Evolutionary conservation across 495 filamentous ascomycete genomes (phyloP), one percentile per base, ranked within the genome.

Genomic region (Lentithecium fluviatile): DNA sequence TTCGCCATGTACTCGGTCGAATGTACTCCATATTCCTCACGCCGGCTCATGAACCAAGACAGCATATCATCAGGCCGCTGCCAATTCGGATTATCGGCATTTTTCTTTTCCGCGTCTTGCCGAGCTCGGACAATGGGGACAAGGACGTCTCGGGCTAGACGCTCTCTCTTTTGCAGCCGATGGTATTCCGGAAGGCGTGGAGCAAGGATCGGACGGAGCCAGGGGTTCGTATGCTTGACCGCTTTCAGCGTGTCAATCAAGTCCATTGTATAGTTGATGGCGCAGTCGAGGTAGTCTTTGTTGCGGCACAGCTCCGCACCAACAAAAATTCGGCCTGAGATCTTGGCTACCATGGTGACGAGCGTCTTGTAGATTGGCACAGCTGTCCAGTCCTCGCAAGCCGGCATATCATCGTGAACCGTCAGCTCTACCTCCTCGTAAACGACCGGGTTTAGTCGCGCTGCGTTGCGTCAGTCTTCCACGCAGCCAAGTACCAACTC

Each of bases 31-130:
- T 32, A 53, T 0, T 64, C 55, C 12, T 23, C 26, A 13, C 67
- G 29, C n/a, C 47, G 53, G 21, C 64, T 58, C 15, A 73, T 52
- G 49, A 73, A 58, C 73, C 73, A 74, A 42, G 70, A 63, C 34
- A 72, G 59, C 12, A 69, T 29, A 62, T 76, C 71, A 6, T 73
- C 68, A 3, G 62, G 59, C 43, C 62, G 67, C 38, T 61, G 26
- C 26, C 64, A 63, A 20, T 59, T 66, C 0, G 46, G 49, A 19
- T 58, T 29, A 2, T n/a, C n/a, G n/a, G n/a, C n/a, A n/a, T n/a
- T n/a, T n/a, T 57, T 60, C 21, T 62, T 58, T 26, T 58, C 56
- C 3, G 61, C 66, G 0, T 40, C 70, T 0, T 45, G 43, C 17
- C 63, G 51, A 19, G 70, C 54, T 19, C 51, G 25, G 26, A 70